These are phyloP conservation scores for Toxicodendron radicans DNA, from an alignment of 345 rosid genomes.

Conservation along the genomic window DNA sequence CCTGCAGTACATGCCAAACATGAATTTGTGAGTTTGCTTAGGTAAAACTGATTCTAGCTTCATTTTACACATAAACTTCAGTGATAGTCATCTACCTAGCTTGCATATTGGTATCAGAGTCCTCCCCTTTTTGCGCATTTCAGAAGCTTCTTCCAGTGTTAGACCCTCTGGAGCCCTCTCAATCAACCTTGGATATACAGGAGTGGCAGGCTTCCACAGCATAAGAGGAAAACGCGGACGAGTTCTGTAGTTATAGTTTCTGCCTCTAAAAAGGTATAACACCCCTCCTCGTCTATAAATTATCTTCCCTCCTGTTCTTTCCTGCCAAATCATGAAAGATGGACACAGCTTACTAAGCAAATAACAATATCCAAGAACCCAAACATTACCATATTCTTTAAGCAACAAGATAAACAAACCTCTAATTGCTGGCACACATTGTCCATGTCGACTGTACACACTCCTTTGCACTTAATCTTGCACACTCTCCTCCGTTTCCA, in stretches of 20 bases:
- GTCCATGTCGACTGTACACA: constrained; percentile 91
- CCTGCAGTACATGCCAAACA: constrained; percentile 36
- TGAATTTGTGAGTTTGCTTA: constrained; percentile 11
- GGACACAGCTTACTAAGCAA: constrained; percentile 8
- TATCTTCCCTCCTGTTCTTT: constrained; percentile 86
- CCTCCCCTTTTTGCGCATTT: constrained; percentile 84
- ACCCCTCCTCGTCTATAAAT: constrained; percentile 78
- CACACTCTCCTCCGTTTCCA: constrained; percentile 90
- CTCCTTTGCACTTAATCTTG: constrained; percentile 94
- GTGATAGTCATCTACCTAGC: constrained; percentile 52
- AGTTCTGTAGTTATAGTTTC: constrained; percentile 83
- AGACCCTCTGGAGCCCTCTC: constrained; percentile 68
- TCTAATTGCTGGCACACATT: constrained; percentile 87
- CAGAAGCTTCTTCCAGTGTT: constrained; percentile 61
- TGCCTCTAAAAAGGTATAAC: constrained; percentile 78
- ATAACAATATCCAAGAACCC: neutral
- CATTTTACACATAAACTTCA: neutral
- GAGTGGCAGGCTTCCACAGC: constrained; percentile 88
- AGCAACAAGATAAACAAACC: constrained; percentile 39
- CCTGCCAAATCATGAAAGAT: constrained; percentile 44
- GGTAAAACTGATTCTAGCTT: constrained; percentile 7
- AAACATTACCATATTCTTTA: neutral
- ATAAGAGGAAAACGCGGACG: constrained; percentile 86
- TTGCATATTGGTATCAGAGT: constrained; percentile 72
- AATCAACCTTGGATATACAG: constrained; percentile 80